Percentiles rank a stretch among this genome's conserved stretches.
These are phyloP conservation scores for Dichotomocladium elegans DNA, from an alignment of 371 early-diverging fungal genomes.

Conservation along the genomic window DNA sequence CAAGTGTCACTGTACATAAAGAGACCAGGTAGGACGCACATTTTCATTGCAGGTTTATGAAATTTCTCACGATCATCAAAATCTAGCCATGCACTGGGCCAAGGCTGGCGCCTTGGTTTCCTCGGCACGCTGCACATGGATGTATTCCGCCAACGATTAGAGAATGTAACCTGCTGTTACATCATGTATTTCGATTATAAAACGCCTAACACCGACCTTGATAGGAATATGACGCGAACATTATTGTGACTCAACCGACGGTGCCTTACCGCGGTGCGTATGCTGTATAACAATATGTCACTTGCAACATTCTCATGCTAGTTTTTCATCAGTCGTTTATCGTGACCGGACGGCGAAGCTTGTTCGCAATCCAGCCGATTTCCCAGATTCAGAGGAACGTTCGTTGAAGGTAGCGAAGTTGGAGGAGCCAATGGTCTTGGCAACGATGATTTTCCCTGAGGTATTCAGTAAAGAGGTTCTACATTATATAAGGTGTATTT, in stretches of 20 bases:
- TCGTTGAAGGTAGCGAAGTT: conserved; percentile 61
- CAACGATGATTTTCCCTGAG: conserved; percentile 90
- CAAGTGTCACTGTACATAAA: conserved; percentile 84
- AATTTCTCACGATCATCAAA: background rate
- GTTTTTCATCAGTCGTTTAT: conserved; percentile 55
- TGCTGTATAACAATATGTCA: background rate
- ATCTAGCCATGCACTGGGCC: conserved; percentile 80
- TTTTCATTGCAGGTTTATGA: background rate
- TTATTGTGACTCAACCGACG: conserved; percentile 91
- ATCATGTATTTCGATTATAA: background rate
- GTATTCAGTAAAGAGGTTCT: conserved; percentile 10
- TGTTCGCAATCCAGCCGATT: conserved; percentile 89
- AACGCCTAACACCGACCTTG: background rate
- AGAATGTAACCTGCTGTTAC: conserved; percentile 55
- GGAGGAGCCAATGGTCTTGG: conserved; percentile 90
- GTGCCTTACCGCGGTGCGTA: conserved; percentile 77
- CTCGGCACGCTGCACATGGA: conserved; percentile 97
- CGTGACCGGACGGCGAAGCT: conserved; percentile 53
- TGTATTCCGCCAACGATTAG: conserved; percentile 92
- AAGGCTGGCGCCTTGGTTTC: conserved; percentile 97
- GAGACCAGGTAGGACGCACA: conserved; percentile 62
- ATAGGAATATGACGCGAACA: conserved; percentile 86
- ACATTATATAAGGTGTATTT: too few relatives aligned
- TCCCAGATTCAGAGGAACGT: conserved; percentile 77
- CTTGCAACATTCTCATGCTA: background rate